Base-by-base conservation (phyloP, 1,139 yeast species). In the Yamadazyma spencermartinsiae region DNA sequence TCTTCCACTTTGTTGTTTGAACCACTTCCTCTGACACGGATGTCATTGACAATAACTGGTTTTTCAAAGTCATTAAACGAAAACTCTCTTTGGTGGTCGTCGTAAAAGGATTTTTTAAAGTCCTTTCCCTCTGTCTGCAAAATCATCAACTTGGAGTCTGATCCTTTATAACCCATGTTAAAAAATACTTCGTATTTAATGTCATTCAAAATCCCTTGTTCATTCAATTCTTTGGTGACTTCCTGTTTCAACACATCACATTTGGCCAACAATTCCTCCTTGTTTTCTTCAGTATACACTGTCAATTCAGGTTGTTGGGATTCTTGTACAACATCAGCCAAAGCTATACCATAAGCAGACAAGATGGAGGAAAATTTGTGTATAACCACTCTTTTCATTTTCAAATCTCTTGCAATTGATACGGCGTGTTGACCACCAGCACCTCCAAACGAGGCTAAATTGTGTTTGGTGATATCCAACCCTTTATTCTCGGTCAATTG, bases 21-120 rank as follows among this genome's bases (percentile, higher is more conserved):
- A 68, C 23, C 56, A 45, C 44, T 51, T 15, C 48, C 49, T 37
- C 52, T 45, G 10, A 48, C 50, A 39, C 52, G 48, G 5, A 54
- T 43, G 35, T 54, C 56, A 25, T 46, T 45, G 11, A 54, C 52
- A 14, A 54, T 23, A 5, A 54, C 55, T 15, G 68, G 73, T 33
- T 84, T 73, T 20, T 79, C 76, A 17, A 58, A 58, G 45, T 82
- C 76, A 5, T 76, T 60, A 56, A 85, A 85, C 0, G 90, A 89
- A 62, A 84, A 85, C 55, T 85, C 92, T 42, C 77, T 71, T 47
- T 72, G 65, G 54, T 85, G 92, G 39, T 68, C 61, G 6, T 64
- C 62, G 31, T 72, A 58, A 52, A 80, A 81, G 37, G 63, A 49
- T 31, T 64, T 60, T 31, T 65, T 58, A 48, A 63, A 56, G 3